Conservation (phyloP, 2,329 filamentous ascomycete species). For the Paecilomyces sp. region DNA sequence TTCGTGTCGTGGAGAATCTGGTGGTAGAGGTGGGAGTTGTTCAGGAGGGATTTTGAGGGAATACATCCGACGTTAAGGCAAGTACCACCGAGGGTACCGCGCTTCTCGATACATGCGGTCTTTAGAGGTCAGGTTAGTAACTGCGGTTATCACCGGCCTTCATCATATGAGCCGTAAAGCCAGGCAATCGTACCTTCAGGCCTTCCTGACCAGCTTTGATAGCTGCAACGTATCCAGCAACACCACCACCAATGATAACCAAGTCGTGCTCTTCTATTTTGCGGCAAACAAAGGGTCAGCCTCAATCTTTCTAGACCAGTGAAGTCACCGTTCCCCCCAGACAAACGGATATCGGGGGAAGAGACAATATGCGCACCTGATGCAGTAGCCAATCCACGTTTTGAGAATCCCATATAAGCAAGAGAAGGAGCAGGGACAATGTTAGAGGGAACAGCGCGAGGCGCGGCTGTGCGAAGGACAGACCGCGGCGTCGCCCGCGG, state of each 20-base stretch:
- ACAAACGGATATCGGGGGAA: not conserved
- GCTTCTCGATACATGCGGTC: slow-evolving; percentile 98
- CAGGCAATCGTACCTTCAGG: slow-evolving; percentile 62
- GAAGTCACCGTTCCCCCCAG: not conserved
- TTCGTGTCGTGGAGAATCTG: slow-evolving; percentile 95
- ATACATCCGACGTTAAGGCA: slow-evolving; percentile 99
- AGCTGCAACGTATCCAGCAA: slow-evolving; percentile 95
- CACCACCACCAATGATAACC: slow-evolving; percentile 95
- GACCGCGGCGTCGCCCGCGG: slow-evolving; percentile 43
- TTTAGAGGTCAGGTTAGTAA: slow-evolving; percentile 30
- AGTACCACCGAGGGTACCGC: slow-evolving; percentile 87
- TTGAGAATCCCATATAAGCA: slow-evolving; percentile 44
- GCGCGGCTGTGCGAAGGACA: slow-evolving; percentile 29
- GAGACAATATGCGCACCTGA: slow-evolving; percentile 26
- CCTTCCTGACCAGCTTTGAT: slow-evolving; percentile 99
- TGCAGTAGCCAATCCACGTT: slow-evolving; percentile 51
- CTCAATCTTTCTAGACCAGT: slow-evolving; percentile 5
- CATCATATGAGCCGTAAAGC: not conserved
- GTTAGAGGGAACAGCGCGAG: slow-evolving; percentile 27
- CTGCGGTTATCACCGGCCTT: not conserved
- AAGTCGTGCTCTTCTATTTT: slow-evolving; percentile 82
- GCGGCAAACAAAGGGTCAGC: slow-evolving; percentile 12
- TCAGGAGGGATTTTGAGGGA: slow-evolving; percentile 97
- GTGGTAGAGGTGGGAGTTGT: slow-evolving; percentile 99
- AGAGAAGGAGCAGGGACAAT: slow-evolving; percentile 31